Percentiles rank a stretch among this genome's conserved stretches.
Conservation (phyloP, 306 rosid genomes). For the Delonix regia region DNA sequence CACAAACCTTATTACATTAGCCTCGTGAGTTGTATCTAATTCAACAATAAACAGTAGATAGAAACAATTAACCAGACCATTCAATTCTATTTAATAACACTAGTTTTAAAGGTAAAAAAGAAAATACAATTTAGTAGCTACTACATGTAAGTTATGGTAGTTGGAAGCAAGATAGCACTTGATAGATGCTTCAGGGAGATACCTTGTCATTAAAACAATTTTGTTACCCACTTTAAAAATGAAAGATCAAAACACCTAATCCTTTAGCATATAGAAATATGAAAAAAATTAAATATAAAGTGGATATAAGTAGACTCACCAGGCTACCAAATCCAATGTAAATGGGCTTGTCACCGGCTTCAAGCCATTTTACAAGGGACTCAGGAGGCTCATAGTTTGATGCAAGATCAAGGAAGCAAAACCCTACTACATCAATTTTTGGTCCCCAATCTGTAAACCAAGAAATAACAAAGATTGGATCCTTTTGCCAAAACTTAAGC, state of each 20-base stretch:
- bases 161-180: not conserved
- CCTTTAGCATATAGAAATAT: constrained; percentile 20
- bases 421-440: constrained; percentile 94
- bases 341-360: constrained; percentile 88
- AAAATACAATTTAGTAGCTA: not conserved
- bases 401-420: constrained; percentile 99
- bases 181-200: not conserved
- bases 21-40: not conserved
- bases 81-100: not conserved
- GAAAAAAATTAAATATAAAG: constrained; percentile 2
- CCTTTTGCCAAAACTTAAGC: constrained; percentile 21
- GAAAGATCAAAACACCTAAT: not conserved
- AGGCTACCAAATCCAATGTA: constrained; percentile 98
- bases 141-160: not conserved
- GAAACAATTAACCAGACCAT: not conserved
- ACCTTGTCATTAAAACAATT: not conserved
- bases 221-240: constrained; percentile 1
- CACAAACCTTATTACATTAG: not conserved
- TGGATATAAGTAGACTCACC: constrained; percentile 58
- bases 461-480: constrained; percentile 27
- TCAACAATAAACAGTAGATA: not conserved
- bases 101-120: not conserved
- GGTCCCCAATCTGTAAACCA: constrained; percentile 95
- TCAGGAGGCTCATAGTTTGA: constrained; percentile 95
- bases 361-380: constrained; percentile 81